These are phyloP conservation scores for Phialophora verrucosa DNA, from an alignment of 2,329 filamentous ascomycete species.

Conservation along the genomic window DNA sequence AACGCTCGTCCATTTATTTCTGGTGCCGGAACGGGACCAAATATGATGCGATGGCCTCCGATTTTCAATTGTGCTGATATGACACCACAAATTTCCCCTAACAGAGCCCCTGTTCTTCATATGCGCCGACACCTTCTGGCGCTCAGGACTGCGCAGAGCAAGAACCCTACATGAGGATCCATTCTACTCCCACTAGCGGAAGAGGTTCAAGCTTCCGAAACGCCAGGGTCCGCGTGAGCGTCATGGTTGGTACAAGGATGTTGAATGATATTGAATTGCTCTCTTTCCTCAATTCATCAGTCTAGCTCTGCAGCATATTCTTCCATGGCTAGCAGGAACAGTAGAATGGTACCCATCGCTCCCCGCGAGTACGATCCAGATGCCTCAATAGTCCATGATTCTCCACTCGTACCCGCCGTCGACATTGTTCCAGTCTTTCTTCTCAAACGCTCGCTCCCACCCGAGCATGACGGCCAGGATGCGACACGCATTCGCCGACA, in stretches of 20 bases:
- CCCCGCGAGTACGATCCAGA: neutral
- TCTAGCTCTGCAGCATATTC: neutral
- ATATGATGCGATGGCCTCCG: neutral
- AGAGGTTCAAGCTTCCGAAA: neutral
- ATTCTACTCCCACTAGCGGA: neutral
- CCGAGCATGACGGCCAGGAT: conserved; percentile 85
- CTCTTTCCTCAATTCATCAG: neutral
- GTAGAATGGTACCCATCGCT: neutral
- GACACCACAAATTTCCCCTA: neutral
- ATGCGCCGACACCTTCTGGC: neutral
- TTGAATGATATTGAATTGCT: neutral
- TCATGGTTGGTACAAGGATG: neutral
- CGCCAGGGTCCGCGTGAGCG: neutral
- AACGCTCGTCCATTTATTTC: neutral
- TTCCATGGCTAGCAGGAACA: neutral
- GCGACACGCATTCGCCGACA: conserved; percentile 69
- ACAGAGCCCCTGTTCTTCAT: neutral
- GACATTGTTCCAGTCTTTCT: conserved; percentile 76
- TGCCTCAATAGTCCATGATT: conserved; percentile 44
- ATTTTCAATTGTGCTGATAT: neutral
- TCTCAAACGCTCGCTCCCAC: conserved; percentile 69
- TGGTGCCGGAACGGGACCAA: neutral
- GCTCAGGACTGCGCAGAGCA: neutral
- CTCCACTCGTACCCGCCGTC: conserved; percentile 72
- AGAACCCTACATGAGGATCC: neutral